A percentile compares a stretch with the other conserved stretches of the same genome.
These are phyloP conservation scores for Ganoderma lucidum DNA, from an alignment of 1,284 basidiomycete genomes.

Conservation along the genomic window DNA sequence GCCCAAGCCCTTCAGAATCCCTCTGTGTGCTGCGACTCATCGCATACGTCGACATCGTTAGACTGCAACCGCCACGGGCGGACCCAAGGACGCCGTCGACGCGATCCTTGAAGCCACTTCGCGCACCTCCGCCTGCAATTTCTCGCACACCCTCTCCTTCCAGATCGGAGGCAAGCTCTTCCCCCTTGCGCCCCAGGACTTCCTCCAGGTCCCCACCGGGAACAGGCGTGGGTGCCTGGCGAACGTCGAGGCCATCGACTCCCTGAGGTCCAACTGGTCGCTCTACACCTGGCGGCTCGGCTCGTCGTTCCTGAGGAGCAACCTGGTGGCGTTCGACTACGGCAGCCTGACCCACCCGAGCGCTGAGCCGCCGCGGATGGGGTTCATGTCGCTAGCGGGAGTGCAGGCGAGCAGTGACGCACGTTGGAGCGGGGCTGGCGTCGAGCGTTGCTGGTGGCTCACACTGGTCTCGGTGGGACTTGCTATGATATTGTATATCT, in stretches of 20 bases:
- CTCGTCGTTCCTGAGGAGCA: not conserved
- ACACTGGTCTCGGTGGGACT: no score
- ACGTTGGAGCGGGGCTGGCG: no score
- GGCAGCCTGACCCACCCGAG: not conserved
- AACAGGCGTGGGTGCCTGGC: not conserved
- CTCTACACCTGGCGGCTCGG: constrained; percentile 1
- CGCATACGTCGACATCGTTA: not conserved
- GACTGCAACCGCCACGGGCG: not conserved
- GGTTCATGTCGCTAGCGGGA: not conserved
- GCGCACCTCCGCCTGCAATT: not conserved
- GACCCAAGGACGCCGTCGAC: not conserved
- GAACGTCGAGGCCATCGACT: not conserved
- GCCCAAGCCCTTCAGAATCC: not conserved
- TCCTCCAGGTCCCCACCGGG: not conserved
- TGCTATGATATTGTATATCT: no score
- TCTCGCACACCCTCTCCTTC: constrained; percentile 2
- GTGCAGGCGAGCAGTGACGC: no score
- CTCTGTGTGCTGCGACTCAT: not conserved
- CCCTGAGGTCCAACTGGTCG: not conserved
- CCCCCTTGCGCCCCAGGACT: not conserved
- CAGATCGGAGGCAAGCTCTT: not conserved
- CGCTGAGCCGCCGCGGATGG: not conserved
- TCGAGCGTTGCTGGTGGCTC: no score
- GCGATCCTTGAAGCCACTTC: not conserved
- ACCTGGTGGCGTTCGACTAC: not conserved